Evolutionary conservation across 1,139 yeast genomes (phyloP), one percentile per base, ranked within the genome.

Genomic region (Yamadazyma songkhlaensis): DNA sequence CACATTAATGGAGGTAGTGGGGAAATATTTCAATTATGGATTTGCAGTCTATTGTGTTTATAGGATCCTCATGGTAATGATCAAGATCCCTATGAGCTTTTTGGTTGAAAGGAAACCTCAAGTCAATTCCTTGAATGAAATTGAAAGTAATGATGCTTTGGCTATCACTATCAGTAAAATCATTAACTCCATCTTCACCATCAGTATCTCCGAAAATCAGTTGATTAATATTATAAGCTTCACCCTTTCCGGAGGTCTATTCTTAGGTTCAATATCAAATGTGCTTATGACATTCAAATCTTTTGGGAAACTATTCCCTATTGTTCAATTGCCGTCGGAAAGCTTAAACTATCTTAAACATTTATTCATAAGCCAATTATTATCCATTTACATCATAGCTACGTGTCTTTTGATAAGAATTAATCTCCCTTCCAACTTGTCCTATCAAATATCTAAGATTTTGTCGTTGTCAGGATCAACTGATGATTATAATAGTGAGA

Each of bases 381-480:
- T 84, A 13, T 96, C 96, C 0, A 73, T 86, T 3, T 89, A 89
- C 53, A 82, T 84, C 2, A 70, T 89, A 24, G 84, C 96, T 0
- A 86, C 96, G 0, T 82, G 92, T 2, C 64, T 89, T 21, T 68
- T 89, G 49, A 72, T 89, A 38, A 73, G 95, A 40, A 78, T 92
- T 21, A 85, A 84, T 50, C 59, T 88, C 38, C 92, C 96, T 0
- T 59, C 69, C 12, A 76, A 80, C 49, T 67, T 84, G 8, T 72
- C 81, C 1, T 53, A 59, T 34, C 77, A 64, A 38, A 77, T 79
- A 15, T 74, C 80, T 21, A 62, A 66, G 38, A 60, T 70, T 8
- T 53, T 71, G 20, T 66, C 74, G 7, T 54, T 71, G 24, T 57
- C 72, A 9, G 72, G 64, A n/a, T 42, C 60, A 3, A 49, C 48